Evolutionary conservation across 1,139 yeast genomes (phyloP), one percentile per base, ranked within the genome.

Genomic region (Sugiyamaella neomexicana): DNA sequence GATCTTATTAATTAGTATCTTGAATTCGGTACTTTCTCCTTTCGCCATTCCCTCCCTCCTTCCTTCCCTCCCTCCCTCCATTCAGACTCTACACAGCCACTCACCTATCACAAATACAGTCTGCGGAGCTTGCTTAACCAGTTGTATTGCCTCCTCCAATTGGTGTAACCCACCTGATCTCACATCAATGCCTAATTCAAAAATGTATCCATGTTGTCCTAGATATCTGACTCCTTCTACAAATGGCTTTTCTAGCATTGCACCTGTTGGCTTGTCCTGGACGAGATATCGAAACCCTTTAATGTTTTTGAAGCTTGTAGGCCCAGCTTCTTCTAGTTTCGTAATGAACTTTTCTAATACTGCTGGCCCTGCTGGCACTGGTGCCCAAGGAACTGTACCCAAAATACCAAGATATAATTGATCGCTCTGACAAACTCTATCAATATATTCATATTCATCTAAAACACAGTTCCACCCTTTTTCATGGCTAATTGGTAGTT

Each of bases 171-270:
- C 79, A 2, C 69, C 70, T 16, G 66, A 60, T 43, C 72, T 69
- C 43, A 71, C 58, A 59, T 76, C 79, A 41, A 76, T 71, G 4
- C 79, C 79, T 55, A 75, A 61, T 48, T 76, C 80, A 58, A 75
- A 76, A 13, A 54, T 52, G 37, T 25, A 56, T 15, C 66, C 61
- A 5, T 66, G 47, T 1, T 58, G 55, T 2, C 68, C 71, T 9
- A 75, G 53, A 71, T 72, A 73, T 8, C 70, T 63, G 25, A 75
- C 53, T 0, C 71, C 64, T 5, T 69, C 70, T 17, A 68, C 60
- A 52, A 75, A 70, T 5, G 58, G 42, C 1, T 55, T 54, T 5
- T 62, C 50, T 5, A 66, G 46, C 75, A 72, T 72, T 0, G 70
- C 67, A 0, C 70, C 70, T 1, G 53, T 55, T 1, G 75, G 76